phyloP scores from a whole-genome alignment of 345 rosid genomes.

The Ceriops decandra region DNA sequence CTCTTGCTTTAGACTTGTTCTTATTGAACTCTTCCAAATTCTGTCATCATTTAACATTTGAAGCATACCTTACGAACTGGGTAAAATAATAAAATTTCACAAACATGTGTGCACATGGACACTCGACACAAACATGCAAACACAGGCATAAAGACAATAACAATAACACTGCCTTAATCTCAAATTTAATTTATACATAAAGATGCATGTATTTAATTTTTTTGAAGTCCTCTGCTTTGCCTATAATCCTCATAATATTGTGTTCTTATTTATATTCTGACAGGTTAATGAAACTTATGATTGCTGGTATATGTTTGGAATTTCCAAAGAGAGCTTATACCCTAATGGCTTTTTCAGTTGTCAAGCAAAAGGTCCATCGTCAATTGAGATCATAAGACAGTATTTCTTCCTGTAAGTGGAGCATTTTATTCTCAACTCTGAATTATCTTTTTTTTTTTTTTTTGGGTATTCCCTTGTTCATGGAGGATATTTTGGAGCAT shows the following conservation, averaged over 20 bases:
- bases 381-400: conserved; percentile 48
- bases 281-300: conserved; percentile 89
- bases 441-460: neutral
- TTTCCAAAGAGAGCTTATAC: conserved; percentile 66
- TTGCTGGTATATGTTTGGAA: conserved; percentile 74
- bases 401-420: conserved; percentile 59
- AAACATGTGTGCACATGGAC: no score
- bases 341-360: conserved; percentile 64
- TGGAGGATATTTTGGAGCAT: neutral
- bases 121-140: neutral
- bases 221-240: no score
- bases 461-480: neutral
- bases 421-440: neutral
- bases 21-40: neutral
- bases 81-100: neutral
- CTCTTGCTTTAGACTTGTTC: neutral
- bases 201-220: neutral
- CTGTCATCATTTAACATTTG: neutral
- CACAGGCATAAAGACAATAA: neutral
- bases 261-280: conserved; percentile 8
- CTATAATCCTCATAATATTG: neutral
- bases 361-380: conserved; percentile 58
- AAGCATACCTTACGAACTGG: neutral
- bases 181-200: neutral
- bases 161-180: no score